These are phyloP conservation scores for Oldenlandia corymbosa DNA, from an alignment of 257 asterid genomes.

Conservation along the genomic window DNA sequence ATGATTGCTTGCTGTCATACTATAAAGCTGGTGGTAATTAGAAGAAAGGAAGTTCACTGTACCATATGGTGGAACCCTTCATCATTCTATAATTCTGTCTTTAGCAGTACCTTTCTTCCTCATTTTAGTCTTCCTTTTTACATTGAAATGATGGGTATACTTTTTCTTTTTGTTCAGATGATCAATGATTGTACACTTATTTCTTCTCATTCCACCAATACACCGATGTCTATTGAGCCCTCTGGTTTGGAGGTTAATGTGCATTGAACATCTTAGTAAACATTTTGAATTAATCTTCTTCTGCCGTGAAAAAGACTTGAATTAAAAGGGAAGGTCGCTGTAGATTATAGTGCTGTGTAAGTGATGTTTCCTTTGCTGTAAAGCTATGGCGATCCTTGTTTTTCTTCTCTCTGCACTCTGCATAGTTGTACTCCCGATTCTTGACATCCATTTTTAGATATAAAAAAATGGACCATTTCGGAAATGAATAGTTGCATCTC, in stretches of 20 bases:
- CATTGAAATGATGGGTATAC: neutral
- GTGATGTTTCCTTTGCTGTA: neutral
- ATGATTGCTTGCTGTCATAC: slow-evolving; percentile 18
- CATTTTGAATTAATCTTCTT: no score
- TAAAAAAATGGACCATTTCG: no score
- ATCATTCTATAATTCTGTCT: neutral
- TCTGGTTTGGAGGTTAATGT: no score
- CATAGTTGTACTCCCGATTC: no score
- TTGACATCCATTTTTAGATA: no score
- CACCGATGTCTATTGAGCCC: no score
- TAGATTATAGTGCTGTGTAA: neutral
- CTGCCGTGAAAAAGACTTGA: neutral
- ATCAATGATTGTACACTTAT: no score
- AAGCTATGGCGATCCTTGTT: neutral
- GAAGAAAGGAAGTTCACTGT: neutral
- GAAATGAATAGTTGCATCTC: no score
- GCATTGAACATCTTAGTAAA: no score
- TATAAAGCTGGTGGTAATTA: slow-evolving; percentile 7
- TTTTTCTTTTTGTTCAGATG: neutral
- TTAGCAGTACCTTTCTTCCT: neutral
- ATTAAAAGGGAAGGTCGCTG: neutral
- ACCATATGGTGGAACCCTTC: neutral
- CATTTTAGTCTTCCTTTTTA: neutral
- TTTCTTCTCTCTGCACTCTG: neutral
- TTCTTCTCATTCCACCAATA: no score